Conservation (phyloP, 176 grass and related monocot genomes). For the Oryza australiensis region DNA sequence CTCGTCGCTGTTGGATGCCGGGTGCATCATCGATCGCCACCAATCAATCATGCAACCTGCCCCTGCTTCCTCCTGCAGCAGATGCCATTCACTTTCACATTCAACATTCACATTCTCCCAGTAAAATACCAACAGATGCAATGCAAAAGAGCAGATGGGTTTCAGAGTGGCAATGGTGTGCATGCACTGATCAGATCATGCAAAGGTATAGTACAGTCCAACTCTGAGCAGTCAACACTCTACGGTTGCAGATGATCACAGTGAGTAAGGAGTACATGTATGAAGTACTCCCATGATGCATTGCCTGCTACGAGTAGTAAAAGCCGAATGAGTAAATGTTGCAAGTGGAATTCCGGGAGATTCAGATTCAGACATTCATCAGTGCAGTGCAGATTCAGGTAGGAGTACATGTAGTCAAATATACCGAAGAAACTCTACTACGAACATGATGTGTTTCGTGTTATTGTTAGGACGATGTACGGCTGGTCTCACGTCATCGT, state of each 20-base stretch:
- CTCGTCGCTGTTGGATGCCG: neutral
- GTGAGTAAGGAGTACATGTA: neutral
- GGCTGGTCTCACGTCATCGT: too few species aligned
- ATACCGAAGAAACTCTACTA: neutral
- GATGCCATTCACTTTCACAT: neutral
- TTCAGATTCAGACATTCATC: neutral
- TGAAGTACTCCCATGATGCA: neutral
- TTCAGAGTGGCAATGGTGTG: neutral
- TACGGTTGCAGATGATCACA: neutral
- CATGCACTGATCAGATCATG: neutral
- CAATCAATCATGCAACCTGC: slow-evolving; percentile 2
- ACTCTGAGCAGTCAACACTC: neutral
- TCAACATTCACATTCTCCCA: slow-evolving; percentile 5
- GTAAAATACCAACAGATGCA: neutral
- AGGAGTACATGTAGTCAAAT: neutral
- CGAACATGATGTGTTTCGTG: too few species aligned
- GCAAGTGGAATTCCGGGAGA: neutral
- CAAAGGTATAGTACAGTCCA: neutral
- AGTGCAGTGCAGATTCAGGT: neutral
- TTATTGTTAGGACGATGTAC: too few species aligned
- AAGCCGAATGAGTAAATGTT: neutral
- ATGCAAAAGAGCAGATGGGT: neutral
- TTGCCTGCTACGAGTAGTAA: neutral
- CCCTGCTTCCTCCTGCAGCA: neutral
- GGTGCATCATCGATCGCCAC: neutral